Conservation (phyloP, 805 yeast species). For the Kluyveromyces wickerhamii region DNA sequence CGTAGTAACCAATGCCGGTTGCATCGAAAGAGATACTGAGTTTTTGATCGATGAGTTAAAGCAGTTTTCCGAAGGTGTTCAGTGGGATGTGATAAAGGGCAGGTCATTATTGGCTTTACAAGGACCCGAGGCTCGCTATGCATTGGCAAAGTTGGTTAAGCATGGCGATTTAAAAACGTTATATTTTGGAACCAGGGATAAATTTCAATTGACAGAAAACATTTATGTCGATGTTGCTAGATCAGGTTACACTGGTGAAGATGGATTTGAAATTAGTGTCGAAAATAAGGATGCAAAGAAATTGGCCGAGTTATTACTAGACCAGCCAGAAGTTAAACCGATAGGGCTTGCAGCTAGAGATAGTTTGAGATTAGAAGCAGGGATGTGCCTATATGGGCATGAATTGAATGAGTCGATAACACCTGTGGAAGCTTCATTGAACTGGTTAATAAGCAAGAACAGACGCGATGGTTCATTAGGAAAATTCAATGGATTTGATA, state of each 20-base stretch:
- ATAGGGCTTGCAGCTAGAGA: slow-evolving; percentile 98
- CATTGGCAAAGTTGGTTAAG: slow-evolving; percentile 55
- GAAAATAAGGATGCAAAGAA: slow-evolving; percentile 50
- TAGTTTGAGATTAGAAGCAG: slow-evolving; percentile 91
- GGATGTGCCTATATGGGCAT: slow-evolving; percentile 95
- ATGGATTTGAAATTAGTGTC: slow-evolving; percentile 89
- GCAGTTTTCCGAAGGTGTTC: slow-evolving; percentile 28
- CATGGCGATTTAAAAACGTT: slow-evolving; percentile 48
- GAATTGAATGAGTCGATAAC: slow-evolving; percentile 74
- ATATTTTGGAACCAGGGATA: slow-evolving; percentile 59
- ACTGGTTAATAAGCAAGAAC: slow-evolving; percentile 83
- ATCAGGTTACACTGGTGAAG: slow-evolving; percentile 98
- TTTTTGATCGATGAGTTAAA: slow-evolving; percentile 51
- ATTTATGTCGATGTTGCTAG: slow-evolving; percentile 71
- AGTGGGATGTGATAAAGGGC: slow-evolving; percentile 50
- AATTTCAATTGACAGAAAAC: slow-evolving; percentile 32
- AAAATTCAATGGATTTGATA: slow-evolving; percentile 68
- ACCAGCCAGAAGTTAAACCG: slow-evolving; percentile 56
- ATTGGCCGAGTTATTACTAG: slow-evolving; percentile 53
- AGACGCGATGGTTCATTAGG: slow-evolving; percentile 42
- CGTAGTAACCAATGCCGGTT: slow-evolving; percentile 94
- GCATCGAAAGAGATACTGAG: slow-evolving; percentile 69
- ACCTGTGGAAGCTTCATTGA: slow-evolving; percentile 81
- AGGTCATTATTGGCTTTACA: slow-evolving; percentile 77
- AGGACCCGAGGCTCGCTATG: slow-evolving; percentile 77